Percentiles rank a stretch among this genome's conserved stretches.
Evolutionary conservation across 192 early-diverging fungal genomes (phyloP).

Genomic region (Gamsiella multidivaricata): DNA sequence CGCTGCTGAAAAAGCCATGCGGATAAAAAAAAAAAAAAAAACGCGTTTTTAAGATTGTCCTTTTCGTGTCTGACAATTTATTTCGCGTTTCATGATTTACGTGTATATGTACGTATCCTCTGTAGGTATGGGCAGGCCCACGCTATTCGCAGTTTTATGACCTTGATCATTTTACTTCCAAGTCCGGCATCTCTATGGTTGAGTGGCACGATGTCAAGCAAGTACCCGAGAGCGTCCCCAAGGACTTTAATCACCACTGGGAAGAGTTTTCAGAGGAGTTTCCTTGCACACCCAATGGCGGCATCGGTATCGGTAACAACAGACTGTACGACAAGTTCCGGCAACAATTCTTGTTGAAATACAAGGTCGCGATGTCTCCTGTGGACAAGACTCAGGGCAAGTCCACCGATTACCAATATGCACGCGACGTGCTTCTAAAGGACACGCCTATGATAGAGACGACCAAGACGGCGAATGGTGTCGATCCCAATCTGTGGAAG

Average conservation of each 20-base stretch:
- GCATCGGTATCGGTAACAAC: conserved; percentile 13
- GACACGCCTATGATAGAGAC: not conserved
- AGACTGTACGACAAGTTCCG: conserved; percentile 39
- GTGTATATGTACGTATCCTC: too few species aligned
- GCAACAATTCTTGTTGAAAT: conserved; percentile 36
- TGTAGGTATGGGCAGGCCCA: conserved; percentile 35
- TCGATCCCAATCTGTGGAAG: conserved; percentile 39
- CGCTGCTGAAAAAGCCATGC: not conserved
- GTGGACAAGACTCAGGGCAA: conserved; percentile 27
- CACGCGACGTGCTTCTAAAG: conserved; percentile 39
- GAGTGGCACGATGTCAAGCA: conserved; percentile 47
- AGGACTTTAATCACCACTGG: conserved; percentile 19
- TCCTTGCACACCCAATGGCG: conserved; percentile 30
- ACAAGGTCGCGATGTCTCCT: not conserved
- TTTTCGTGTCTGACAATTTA: not conserved
- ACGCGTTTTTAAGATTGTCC: not conserved
- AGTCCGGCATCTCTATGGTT: conserved; percentile 29
- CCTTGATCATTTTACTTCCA: conserved; percentile 4
- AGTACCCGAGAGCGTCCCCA: conserved; percentile 13
- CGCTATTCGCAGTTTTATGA: conserved; percentile 42
- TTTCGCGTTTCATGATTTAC: not conserved
- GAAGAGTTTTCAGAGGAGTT: conserved; percentile 34
- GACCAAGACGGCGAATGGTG: not conserved
- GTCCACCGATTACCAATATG: conserved; percentile 12
- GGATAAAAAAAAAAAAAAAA: not conserved